These are phyloP conservation scores for Trametes villosa DNA, from an alignment of 768 basidiomycete genomes.

Conservation along the genomic window DNA sequence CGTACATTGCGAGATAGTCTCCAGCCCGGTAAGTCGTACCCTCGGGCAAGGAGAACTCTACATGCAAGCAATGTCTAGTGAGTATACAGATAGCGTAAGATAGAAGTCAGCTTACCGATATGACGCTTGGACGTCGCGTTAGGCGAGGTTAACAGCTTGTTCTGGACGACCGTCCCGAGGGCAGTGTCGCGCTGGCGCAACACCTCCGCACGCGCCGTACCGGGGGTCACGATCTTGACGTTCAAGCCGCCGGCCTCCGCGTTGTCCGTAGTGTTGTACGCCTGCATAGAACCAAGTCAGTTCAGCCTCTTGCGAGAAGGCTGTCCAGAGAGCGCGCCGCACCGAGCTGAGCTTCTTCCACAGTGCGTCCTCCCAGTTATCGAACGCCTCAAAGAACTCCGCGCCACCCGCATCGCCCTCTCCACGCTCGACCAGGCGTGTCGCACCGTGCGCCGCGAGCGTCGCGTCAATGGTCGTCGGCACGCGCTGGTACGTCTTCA, in stretches of 20 bases:
- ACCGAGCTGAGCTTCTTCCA: conserved; percentile 44
- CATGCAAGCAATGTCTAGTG: background rate
- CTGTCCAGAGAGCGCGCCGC: background rate
- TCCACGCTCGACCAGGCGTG: conserved; percentile 42
- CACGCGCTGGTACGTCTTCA: conserved; percentile 49
- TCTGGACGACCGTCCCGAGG: conserved; percentile 45
- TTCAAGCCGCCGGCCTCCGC: conserved; percentile 28
- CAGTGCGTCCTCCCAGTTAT: conserved; percentile 44
- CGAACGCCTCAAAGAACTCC: conserved; percentile 49
- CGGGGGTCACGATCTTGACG: conserved; percentile 38
- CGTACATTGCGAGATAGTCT: conserved; percentile 52
- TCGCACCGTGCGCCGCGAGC: conserved; percentile 40
- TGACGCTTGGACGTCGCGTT: conserved; percentile 46
- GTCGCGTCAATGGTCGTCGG: conserved; percentile 45
- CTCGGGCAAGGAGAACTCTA: conserved; percentile 47
- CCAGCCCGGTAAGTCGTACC: conserved; percentile 45
- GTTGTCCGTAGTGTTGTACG: conserved; percentile 32
- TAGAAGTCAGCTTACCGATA: conserved; percentile 36
- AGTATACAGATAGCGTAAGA: background rate
- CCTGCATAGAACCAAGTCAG: conserved; percentile 27
- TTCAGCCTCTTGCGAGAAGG: conserved; percentile 1
- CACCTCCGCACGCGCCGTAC: conserved; percentile 38
- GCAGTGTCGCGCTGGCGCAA: conserved; percentile 44
- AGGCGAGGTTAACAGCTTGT: conserved; percentile 42
- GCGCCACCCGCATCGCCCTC: conserved; percentile 46